Evolutionary conservation across 495 filamentous ascomycete genomes (phyloP).

Genomic region (Talaromyces wortmannii): DNA sequence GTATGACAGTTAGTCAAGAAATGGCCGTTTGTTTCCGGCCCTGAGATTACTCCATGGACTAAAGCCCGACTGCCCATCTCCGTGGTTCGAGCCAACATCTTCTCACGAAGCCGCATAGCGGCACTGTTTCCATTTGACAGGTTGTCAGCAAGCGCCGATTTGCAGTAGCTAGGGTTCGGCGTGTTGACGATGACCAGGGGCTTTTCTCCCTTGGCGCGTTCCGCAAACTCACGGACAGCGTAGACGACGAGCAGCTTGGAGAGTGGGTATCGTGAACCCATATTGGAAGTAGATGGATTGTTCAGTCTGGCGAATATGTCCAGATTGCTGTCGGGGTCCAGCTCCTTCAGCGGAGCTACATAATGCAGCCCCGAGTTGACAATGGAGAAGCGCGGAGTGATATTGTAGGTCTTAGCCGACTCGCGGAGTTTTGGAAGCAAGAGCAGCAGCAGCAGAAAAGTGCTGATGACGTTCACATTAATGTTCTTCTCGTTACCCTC

Average conservation of each 20-base stretch:
- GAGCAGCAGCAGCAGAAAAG: constrained; percentile 23
- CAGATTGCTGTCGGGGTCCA: constrained; percentile 1
- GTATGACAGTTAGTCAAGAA: constrained; percentile 23
- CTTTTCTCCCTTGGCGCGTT: constrained; percentile 3
- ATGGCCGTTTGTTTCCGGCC: constrained; percentile 23
- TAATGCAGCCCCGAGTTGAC: constrained; percentile 18
- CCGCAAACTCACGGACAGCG: constrained; percentile 17
- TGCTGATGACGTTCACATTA: constrained; percentile 38
- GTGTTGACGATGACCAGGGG: constrained; percentile 9
- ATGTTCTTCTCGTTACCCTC: constrained; percentile 31
- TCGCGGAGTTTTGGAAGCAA: constrained; percentile 18
- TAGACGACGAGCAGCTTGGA: constrained; percentile 26
- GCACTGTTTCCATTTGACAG: neutral
- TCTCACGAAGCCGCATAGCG: constrained; percentile 9
- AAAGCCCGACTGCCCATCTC: constrained; percentile 29
- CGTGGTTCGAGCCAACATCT: constrained; percentile 23
- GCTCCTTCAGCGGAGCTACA: constrained; percentile 12
- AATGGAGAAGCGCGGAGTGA: constrained; percentile 16
- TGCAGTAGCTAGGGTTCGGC: constrained; percentile 15
- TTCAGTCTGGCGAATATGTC: constrained; percentile 18
- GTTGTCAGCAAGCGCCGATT: constrained; percentile 7
- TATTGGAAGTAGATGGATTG: constrained; percentile 14
- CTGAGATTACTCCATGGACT: constrained; percentile 21
- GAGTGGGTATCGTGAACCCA: constrained; percentile 17
- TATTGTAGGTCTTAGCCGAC: constrained; percentile 10